phyloP scores from a whole-genome alignment of 257 asterid species.

The Apocynum venetum region DNA sequence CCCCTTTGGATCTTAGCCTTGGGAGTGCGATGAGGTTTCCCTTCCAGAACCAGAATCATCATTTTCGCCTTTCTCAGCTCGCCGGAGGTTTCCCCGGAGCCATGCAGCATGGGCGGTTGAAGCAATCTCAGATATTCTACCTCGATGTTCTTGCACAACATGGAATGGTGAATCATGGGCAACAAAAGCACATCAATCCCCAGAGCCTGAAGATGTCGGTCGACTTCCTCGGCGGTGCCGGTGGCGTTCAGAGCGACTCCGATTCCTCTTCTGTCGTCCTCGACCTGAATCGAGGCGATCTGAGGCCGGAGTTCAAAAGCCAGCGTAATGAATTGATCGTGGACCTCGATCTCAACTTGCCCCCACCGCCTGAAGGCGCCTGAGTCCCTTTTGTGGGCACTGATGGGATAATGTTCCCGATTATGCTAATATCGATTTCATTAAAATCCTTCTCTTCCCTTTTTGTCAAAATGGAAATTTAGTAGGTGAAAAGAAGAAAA shows the following conservation, averaged over 20 bases:
- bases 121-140: constrained; percentile 12
- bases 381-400: constrained; percentile 13
- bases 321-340: not conserved
- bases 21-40: constrained; percentile 17
- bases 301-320: constrained; percentile 15
- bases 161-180: not conserved
- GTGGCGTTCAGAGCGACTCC: constrained; percentile 16
- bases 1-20: constrained; percentile 25
- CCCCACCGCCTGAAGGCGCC: constrained; percentile 33
- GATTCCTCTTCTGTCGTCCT: constrained; percentile 24
- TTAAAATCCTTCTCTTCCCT: not conserved
- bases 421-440: not conserved
- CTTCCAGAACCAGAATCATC: constrained; percentile 3
- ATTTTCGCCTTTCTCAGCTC: not conserved
- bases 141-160: constrained; percentile 14
- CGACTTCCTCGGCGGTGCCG: constrained; percentile 18
- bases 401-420: constrained; percentile 4
- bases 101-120: not conserved
- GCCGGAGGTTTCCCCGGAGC: constrained; percentile 12
- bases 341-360: constrained; percentile 25
- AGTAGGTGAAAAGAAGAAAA: not conserved
- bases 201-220: not conserved
- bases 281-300: constrained; percentile 24
- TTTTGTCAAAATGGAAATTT: not conserved
- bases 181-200: not conserved